Percentiles rank a stretch among this genome's conserved stretches.
Evolutionary conservation across 345 rosid species (phyloP).

Genomic region (Punica granatum): DNA sequence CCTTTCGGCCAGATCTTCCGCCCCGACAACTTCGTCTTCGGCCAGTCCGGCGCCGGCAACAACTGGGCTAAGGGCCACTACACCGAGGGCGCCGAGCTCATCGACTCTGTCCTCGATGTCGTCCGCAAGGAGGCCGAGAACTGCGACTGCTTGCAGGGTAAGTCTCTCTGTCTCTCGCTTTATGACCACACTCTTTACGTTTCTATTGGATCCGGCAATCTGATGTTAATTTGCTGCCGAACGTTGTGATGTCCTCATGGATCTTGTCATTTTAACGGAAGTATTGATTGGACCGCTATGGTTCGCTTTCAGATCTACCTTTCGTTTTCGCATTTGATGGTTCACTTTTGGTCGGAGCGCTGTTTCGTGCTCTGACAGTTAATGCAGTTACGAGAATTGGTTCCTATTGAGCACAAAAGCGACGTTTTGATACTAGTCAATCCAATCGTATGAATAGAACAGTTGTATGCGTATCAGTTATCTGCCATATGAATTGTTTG

Average conservation of each 20-base stretch:
- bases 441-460: not conserved
- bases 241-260: not conserved
- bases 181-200: not conserved
- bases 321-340: not conserved
- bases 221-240: not conserved
- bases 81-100: constrained; percentile 17
- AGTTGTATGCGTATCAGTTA: not conserved
- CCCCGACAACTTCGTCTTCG: constrained; percentile 18
- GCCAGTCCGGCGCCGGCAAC: constrained; percentile 18
- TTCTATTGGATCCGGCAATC: not conserved
- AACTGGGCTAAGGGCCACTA: constrained; percentile 18
- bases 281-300: not conserved
- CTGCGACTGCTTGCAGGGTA: constrained; percentile 17
- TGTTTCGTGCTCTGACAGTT: not conserved
- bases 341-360: not conserved
- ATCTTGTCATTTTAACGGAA: not conserved
- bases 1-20: constrained; percentile 18
- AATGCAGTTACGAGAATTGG: too few relatives aligned
- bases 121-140: constrained; percentile 17
- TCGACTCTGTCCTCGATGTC: constrained; percentile 15
- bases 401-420: too few relatives aligned
- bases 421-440: too few relatives aligned
- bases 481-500: not conserved
- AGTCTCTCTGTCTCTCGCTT: too few relatives aligned
- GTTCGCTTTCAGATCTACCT: not conserved